phyloP scores from a whole-genome alignment of 2,329 filamentous ascomycete genomes.

The Colletotrichum liaoningense region DNA sequence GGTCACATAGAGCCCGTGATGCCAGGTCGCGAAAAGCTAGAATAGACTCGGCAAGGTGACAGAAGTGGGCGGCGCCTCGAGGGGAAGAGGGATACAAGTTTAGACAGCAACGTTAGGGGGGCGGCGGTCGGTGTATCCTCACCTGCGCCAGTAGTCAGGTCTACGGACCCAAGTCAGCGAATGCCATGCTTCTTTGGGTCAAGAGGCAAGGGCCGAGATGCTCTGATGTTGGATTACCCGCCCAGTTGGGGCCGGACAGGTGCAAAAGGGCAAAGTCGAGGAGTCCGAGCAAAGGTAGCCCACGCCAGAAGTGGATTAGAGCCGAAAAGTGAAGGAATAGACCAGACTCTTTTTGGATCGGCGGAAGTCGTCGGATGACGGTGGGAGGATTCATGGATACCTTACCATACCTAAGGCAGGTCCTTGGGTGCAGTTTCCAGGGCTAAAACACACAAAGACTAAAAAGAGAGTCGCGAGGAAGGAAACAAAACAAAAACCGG shows the following conservation, averaged over 20 bases:
- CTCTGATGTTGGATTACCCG: background rate
- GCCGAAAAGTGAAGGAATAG: background rate
- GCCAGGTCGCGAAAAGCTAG: background rate
- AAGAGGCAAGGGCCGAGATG: conserved; percentile 13
- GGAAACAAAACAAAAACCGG: conserved; percentile 20
- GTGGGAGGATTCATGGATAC: background rate
- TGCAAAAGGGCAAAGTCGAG: background rate
- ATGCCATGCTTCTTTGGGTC: conserved; percentile 4
- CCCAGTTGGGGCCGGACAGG: conserved; percentile 8
- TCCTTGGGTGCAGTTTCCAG: background rate
- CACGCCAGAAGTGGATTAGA: background rate
- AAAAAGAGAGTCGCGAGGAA: background rate
- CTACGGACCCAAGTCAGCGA: background rate
- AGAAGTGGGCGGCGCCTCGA: conserved; percentile 10
- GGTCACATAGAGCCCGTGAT: background rate
- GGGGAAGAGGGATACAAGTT: conserved; percentile 3
- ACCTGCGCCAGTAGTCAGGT: conserved; percentile 7
- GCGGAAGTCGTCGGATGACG: conserved; percentile 19
- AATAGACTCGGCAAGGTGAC: background rate
- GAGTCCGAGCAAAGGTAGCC: conserved; percentile 8
- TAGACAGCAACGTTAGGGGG: background rate
- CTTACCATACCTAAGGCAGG: too few relatives aligned
- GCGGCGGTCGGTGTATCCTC: background rate
- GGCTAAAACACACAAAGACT: conserved; percentile 8
- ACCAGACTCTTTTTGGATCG: conserved; percentile 6